Percentiles rank a stretch among this genome's conserved stretches.
Conservation (phyloP, 2,329 filamentous ascomycete genomes). For the Calonectria pseudoturangicola region DNA sequence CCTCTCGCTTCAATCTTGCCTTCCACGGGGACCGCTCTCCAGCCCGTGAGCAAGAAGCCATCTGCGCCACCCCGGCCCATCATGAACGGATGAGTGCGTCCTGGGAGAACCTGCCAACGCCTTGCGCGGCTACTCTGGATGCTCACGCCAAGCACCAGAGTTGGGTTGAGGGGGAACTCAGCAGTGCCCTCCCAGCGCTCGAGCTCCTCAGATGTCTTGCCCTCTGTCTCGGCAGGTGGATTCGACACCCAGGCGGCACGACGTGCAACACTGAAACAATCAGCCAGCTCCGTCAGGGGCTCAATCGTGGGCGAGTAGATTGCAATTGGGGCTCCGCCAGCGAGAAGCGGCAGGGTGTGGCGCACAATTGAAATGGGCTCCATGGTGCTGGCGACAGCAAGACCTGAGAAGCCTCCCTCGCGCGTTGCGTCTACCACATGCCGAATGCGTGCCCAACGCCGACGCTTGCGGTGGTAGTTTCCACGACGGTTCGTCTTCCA, state of each 20-base stretch:
- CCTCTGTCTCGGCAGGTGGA: constrained; percentile 67
- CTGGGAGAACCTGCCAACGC: constrained; percentile 93
- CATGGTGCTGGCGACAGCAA: constrained; percentile 89
- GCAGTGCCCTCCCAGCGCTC: constrained; percentile 76
- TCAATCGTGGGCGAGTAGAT: constrained; percentile 90
- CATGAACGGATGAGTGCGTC: constrained; percentile 95
- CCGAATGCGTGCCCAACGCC: constrained; percentile 84
- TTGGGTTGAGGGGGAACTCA: constrained; percentile 92
- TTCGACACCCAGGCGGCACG: constrained; percentile 82
- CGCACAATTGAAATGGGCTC: constrained; percentile 85
- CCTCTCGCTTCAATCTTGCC: constrained; percentile 90
- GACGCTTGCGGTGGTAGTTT: constrained; percentile 91
- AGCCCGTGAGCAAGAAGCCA: constrained; percentile 91
- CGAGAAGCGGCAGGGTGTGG: constrained; percentile 85
- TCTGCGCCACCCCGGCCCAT: constrained; percentile 90
- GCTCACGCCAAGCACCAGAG: constrained; percentile 84
- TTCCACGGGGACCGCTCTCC: constrained; percentile 85
- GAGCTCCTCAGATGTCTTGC: constrained; percentile 68
- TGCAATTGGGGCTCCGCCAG: constrained; percentile 88
- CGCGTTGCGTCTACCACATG: constrained; percentile 84
- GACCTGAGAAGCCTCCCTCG: constrained; percentile 85
- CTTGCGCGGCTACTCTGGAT: constrained; percentile 88
- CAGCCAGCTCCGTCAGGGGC: constrained; percentile 84
- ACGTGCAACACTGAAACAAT: constrained; percentile 88
- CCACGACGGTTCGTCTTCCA: constrained; percentile 90